These are phyloP conservation scores for Geranomyces michiganensis DNA, from an alignment of 192 early-diverging fungal genomes.

Conservation along the genomic window DNA sequence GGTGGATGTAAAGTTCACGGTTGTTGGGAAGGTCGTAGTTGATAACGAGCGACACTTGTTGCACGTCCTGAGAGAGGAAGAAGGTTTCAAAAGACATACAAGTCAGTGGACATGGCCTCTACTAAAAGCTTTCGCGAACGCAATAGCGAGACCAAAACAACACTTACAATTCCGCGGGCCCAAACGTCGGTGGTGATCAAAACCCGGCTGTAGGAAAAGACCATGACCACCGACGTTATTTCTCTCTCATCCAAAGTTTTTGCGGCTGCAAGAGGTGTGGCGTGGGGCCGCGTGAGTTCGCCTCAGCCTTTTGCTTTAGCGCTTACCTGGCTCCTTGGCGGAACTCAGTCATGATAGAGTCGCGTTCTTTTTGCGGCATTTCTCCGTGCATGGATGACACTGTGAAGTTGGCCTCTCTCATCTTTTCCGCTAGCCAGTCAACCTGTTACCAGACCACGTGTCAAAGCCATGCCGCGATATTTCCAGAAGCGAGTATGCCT, in stretches of 20 bases:
- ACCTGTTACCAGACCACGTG: constrained; percentile 52
- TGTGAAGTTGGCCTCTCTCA: constrained; percentile 96
- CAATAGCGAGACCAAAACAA: neutral
- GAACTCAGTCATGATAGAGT: constrained; percentile 97
- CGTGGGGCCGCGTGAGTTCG: too few relatives aligned
- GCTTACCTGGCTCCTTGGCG: constrained; percentile 78
- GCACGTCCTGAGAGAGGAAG: constrained; percentile 76
- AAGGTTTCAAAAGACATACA: neutral
- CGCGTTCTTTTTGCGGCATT: constrained; percentile 97
- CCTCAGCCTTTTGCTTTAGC: neutral
- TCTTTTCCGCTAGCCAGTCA: constrained; percentile 95
- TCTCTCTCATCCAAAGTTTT: neutral
- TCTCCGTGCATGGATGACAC: constrained; percentile 99
- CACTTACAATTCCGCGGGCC: constrained; percentile 88
- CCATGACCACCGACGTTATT: constrained; percentile 26
- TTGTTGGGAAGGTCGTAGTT: constrained; percentile 96
- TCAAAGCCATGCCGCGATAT: neutral
- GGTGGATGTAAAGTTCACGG: constrained; percentile 98
- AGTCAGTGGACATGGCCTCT: neutral
- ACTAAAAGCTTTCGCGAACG: neutral
- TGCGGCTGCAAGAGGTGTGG: neutral
- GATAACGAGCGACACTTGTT: constrained; percentile 97
- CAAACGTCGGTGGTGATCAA: constrained; percentile 98
- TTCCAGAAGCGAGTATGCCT: constrained; percentile 4
- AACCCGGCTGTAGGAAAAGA: constrained; percentile 69